phyloP scores from a whole-genome alignment of 192 early-diverging fungal species.

The Coemansia sp. region DNA sequence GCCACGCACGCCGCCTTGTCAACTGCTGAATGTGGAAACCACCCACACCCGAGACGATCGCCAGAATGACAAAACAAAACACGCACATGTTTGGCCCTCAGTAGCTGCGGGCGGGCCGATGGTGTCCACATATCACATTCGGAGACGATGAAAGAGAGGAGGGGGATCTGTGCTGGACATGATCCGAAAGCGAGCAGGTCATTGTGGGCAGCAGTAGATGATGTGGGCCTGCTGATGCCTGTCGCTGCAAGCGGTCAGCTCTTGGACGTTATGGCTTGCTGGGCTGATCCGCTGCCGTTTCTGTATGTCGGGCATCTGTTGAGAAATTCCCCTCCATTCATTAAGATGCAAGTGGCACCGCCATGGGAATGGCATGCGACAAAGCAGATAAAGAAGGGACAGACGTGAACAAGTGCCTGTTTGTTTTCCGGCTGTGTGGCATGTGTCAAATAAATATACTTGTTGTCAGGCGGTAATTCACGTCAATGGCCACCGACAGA shows the following conservation, averaged over 20 bases:
- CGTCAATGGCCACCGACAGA: background rate
- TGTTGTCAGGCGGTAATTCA: background rate
- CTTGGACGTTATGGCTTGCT: background rate
- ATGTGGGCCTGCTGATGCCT: background rate
- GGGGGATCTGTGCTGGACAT: background rate
- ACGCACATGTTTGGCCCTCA: background rate
- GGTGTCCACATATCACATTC: background rate
- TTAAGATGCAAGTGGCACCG: background rate
- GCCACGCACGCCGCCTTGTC: conserved; percentile 1
- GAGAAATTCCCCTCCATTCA: background rate
- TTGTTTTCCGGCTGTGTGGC: background rate
- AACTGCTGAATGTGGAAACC: conserved; percentile 3
- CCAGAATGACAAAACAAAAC: background rate
- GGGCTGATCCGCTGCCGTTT: background rate
- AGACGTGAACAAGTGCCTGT: background rate
- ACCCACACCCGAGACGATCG: background rate
- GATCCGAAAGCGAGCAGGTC: background rate
- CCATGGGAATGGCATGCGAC: background rate
- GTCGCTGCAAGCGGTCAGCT: background rate
- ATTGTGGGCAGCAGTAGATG: background rate
- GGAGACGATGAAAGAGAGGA: background rate
- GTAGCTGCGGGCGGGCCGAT: background rate
- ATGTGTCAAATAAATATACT: background rate
- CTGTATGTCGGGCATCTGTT: background rate
- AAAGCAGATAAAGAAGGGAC: background rate